Base-by-base conservation (phyloP, 2,329 filamentous ascomycete genomes). In the Phoma sp. region DNA sequence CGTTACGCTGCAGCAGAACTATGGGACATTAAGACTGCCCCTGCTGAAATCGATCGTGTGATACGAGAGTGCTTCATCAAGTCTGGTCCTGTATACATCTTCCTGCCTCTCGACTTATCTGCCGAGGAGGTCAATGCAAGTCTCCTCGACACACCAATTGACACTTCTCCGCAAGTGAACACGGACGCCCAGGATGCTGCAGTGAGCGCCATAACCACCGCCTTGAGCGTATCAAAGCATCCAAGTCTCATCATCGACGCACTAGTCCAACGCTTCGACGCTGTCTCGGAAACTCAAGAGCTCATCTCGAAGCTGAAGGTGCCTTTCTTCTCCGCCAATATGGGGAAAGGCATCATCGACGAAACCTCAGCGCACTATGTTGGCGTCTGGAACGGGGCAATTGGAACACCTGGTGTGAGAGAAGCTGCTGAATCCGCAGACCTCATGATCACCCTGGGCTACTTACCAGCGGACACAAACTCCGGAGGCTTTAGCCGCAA, bases 291-390 rank as follows among this genome's bases (percentile, higher is more conserved):
- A 46, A 61, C 74, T 0, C 55, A 65, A 28, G 49, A 67, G 7
- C 60, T 80, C 1, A 65, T 76, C 2, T 57, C 65, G 7, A 74
- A 66, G 28, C 64, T 78, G 2, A 42, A 61, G 1, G 67, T 78
- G 1, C 77, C 77, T 2, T 65, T 74, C 38, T 80, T 69, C 64
- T 64, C 70, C 0, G 67, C 76, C 0, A 74, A 74, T 36, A 78
- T 78, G 72, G 76, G 75, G 29, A 80, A 79, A 56, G 72, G 73
- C 14, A 66, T 78, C 30, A 65, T 79, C 17, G 77, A 80, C 53
- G 77, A 79, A 54, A 73, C 69, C 1, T 62, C 76, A 15, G 67
- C 69, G n/a, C 62, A 70, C 39, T 77, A 74, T 46, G 68, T 78
- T 14, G 77, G 77, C 7, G 63, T 76, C 2, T 77, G 77, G 67